Conservation (phyloP, 2,329 filamentous ascomycete genomes). For the Neonectria sp. region DNA sequence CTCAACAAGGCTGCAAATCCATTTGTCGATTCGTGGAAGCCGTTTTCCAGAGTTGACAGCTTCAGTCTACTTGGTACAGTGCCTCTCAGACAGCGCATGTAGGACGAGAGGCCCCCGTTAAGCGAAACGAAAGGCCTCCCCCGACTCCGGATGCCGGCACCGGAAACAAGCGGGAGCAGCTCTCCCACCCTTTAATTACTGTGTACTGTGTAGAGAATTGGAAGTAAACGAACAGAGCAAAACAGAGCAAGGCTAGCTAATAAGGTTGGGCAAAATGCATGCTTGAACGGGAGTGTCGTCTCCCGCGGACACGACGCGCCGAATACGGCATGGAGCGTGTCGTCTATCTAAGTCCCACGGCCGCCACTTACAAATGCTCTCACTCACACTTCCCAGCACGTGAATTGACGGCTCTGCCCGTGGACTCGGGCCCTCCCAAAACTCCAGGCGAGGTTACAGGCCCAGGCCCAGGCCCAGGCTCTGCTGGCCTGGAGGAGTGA, state of each 20-base stretch:
- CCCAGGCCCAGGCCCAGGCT: conserved; percentile 14
- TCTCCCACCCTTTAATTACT: background rate
- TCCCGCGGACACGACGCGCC: background rate
- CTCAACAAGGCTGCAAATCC: background rate
- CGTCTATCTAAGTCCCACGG: background rate
- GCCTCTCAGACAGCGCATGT: background rate
- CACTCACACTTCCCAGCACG: background rate
- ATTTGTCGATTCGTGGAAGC: background rate
- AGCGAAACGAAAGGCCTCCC: background rate
- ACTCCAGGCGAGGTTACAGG: conserved; percentile 13
- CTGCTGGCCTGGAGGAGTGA: conserved; percentile 9
- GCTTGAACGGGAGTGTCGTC: background rate
- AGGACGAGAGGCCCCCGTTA: background rate
- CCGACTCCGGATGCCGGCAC: background rate
- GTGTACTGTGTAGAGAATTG: background rate
- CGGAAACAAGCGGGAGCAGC: background rate
- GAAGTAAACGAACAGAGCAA: background rate
- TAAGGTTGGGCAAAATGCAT: background rate
- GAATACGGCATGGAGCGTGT: background rate
- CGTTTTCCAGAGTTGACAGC: background rate
- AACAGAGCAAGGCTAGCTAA: background rate
- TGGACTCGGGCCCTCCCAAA: background rate
- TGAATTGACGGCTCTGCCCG: background rate
- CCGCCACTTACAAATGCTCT: background rate
- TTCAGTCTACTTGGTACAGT: background rate